Base-by-base conservation (phyloP, 345 rosid genomes). In the Hibiscus tridactylites region DNA sequence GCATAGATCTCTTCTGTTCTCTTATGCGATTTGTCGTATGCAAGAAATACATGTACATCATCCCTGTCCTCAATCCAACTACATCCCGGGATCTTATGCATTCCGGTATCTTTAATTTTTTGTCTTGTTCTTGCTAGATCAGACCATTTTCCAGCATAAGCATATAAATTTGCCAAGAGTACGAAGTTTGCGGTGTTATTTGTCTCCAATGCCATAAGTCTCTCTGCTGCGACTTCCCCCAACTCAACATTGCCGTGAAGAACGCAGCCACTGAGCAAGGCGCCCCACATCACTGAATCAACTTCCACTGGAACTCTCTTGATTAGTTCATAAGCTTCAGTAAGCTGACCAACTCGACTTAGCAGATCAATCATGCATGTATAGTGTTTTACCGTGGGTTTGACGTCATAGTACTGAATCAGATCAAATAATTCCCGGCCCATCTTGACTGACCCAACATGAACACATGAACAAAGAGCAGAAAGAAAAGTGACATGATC, bases 361-460 rank as follows among this genome's bases (percentile, higher is more conserved):
- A 84, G 72, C 37, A 86, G 80, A 78, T 88, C 90, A 61, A 84
- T 82, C 82, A 88, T 81, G 72, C 90, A 88, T 12, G 88, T 81
- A 67, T 83, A 79, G 74, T 88, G 90, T 72, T 86, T 83, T 71
- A 86, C 11, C 0, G 78, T 17, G 10, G 87, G 86, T 63, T 70
- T 70, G 16, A 86, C 71, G 5, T 80, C 54, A 56, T 78, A 82
- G 24, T 42, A 53, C 50, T 46, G 74, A 88, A 88, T 88, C 73
- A 78, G n/a, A 31, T 74, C 24, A 57, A 84, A 84, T 74, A 85
- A 75, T 76, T 80, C 73, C 10, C 60, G 61, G 47, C 84, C 86
- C 12, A 52, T 75, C 59, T 75, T 78, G 4, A 86, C 77, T 10
- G 77, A 56, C 42, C 90, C 84, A 4, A 65, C 81, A 70, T 86